phyloP scores from a whole-genome alignment of 1,284 basidiomycete species.

The Vanrija pseudolonga region DNA sequence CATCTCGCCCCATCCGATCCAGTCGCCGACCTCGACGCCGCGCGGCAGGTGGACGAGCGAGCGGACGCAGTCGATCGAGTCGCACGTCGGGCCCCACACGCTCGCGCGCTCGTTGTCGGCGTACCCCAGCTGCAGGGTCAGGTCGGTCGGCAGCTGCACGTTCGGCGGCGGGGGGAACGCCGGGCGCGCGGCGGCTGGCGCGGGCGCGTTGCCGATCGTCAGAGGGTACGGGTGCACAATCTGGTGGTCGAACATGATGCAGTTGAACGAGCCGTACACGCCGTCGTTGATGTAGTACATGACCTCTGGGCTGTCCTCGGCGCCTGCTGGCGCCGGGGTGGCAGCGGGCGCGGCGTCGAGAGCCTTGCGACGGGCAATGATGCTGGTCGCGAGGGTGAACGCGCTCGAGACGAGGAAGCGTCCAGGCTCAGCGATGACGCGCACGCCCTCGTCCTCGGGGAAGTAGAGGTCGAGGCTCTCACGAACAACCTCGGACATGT shows the following conservation, averaged over 20 bases:
- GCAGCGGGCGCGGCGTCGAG: conserved; percentile 18
- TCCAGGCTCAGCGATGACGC: conserved; percentile 94
- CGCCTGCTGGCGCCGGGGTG: conserved; percentile 3
- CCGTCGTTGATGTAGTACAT: conserved; percentile 94
- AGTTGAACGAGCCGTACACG: conserved; percentile 98
- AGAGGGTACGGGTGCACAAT: conserved; percentile 79
- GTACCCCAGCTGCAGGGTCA: conserved; percentile 49
- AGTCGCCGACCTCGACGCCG: conserved; percentile 74
- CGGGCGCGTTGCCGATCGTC: conserved; percentile 46
- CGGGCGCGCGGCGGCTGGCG: conserved; percentile 33
- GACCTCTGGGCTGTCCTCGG: conserved; percentile 48
- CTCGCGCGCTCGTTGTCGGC: conserved; percentile 49
- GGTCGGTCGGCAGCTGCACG: conserved; percentile 43
- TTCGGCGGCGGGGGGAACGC: conserved; percentile 49
- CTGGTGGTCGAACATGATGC: conserved; percentile 90
- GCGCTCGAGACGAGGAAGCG: conserved; percentile 90
- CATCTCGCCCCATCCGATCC: conserved; percentile 89
- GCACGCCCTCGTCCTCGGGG: conserved; percentile 67
- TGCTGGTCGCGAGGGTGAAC: conserved; percentile 87
- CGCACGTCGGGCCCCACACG: conserved; percentile 72
- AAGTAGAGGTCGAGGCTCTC: conserved; percentile 77
- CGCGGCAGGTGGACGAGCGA: conserved; percentile 60
- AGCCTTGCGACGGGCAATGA: conserved; percentile 78
- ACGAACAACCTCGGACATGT: conserved; percentile 69
- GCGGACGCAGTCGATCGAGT: conserved; percentile 81